A percentile compares a stretch with the other conserved stretches of the same genome.
phyloP scores from a whole-genome alignment of 306 rosid genomes.

The Cucurbita maxima region DNA sequence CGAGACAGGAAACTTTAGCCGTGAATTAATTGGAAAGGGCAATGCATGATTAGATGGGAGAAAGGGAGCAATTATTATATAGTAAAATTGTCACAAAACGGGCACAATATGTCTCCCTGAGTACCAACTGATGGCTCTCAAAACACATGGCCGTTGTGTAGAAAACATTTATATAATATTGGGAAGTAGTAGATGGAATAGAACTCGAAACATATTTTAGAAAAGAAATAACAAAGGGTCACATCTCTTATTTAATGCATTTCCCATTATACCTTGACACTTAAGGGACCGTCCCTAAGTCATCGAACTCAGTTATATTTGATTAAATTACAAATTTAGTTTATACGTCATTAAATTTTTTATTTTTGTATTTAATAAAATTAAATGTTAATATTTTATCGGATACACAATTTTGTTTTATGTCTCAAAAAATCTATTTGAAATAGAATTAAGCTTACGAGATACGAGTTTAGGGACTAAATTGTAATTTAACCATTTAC shows the following conservation, averaged over 20 bases:
- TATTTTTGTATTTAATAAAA: no score
- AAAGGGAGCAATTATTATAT: neutral
- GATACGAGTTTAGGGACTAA: no score
- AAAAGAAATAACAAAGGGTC: neutral
- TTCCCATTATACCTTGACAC: constrained; percentile 8
- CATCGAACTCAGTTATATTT: no score
- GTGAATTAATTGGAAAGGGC: no score
- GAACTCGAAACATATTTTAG: neutral
- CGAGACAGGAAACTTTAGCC: no score
- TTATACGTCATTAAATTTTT: no score
- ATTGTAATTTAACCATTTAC: no score
- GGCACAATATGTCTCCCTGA: constrained; percentile 1
- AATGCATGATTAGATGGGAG: neutral
- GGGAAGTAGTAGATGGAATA: neutral
- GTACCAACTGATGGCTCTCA: constrained; percentile 2
- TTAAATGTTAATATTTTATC: no score
- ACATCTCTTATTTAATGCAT: neutral
- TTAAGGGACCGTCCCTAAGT: neutral
- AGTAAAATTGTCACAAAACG: neutral
- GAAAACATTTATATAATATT: neutral
- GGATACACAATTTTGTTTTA: no score
- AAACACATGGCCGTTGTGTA: neutral
- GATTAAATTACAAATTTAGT: no score
- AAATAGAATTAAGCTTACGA: no score
- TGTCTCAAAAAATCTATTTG: no score